Percentiles rank a stretch among this genome's conserved stretches.
Conservation (phyloP, 2,329 filamentous ascomycete species). For the Trichoderma koningii region DNA sequence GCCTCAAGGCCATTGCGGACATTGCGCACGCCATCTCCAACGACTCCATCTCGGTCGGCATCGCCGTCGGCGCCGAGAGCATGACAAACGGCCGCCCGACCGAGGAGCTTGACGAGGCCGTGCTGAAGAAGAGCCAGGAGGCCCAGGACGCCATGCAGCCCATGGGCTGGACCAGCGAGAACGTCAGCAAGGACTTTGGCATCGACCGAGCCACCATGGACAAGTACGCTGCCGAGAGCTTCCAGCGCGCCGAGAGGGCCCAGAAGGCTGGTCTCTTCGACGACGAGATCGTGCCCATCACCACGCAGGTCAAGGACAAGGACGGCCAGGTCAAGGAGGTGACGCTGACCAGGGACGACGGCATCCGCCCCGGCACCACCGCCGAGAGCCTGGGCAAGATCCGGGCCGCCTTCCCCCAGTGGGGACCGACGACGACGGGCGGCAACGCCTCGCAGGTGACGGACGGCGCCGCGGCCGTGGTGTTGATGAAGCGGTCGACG, state of each 20-base stretch:
- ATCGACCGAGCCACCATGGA: conserved; percentile 81
- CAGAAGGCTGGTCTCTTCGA: conserved; percentile 91
- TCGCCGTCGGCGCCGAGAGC: conserved; percentile 84
- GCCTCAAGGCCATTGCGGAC: conserved; percentile 91
- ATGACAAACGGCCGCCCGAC: conserved; percentile 75
- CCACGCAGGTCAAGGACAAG: conserved; percentile 76
- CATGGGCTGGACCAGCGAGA: conserved; percentile 98
- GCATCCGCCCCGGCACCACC: conserved; percentile 87
- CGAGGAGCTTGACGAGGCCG: conserved; percentile 74
- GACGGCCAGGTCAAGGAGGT: conserved; percentile 79
- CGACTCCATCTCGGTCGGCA: conserved; percentile 81
- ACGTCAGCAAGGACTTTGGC: conserved; percentile 88
- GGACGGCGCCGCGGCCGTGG: conserved; percentile 84
- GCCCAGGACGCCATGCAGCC: conserved; percentile 84
- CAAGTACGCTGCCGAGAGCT: conserved; percentile 82
- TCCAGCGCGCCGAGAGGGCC: conserved; percentile 80
- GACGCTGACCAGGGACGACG: conserved; percentile 83
- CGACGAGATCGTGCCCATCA: conserved; percentile 91
- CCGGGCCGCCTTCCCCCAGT: conserved; percentile 85
- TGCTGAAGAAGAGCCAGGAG: conserved; percentile 72
- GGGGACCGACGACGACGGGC: conserved; percentile 75
- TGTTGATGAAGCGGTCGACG: conserved; percentile 92
- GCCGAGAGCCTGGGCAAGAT: conserved; percentile 81
- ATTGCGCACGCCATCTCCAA: conserved; percentile 83
- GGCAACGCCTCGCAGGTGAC: conserved; percentile 96